Conservation (phyloP, 768 basidiomycete genomes). For the Leccinum aurantiacum region DNA sequence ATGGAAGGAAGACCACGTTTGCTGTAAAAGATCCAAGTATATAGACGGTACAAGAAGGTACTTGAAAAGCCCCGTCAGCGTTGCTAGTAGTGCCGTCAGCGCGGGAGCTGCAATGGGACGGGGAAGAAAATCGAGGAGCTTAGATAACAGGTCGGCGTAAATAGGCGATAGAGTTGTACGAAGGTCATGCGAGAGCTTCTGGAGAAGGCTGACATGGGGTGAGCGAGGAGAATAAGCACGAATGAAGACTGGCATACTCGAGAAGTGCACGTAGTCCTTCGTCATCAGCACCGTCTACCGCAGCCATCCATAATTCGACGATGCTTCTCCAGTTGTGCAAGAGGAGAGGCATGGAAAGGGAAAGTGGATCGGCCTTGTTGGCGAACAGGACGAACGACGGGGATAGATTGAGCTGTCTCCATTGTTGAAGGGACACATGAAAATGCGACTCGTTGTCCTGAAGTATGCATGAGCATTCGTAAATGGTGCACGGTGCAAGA, state of each 20-base stretch:
- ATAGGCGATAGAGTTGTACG: constrained; percentile 68
- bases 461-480: background rate
- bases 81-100: constrained; percentile 63
- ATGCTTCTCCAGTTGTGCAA: constrained; percentile 79
- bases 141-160: constrained; percentile 43
- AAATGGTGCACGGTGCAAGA: background rate
- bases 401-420: constrained; percentile 79
- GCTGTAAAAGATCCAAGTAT: constrained; percentile 49
- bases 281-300: constrained; percentile 60
- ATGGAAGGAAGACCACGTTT: constrained; percentile 60
- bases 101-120: constrained; percentile 57
- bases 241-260: constrained; percentile 51
- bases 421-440: constrained; percentile 67
- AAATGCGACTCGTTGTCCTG: constrained; percentile 83
- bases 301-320: constrained; percentile 59
- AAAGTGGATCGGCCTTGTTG: constrained; percentile 55
- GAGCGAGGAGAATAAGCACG: constrained; percentile 10
- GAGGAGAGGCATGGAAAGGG: constrained; percentile 76
- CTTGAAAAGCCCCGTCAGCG: constrained; percentile 69
- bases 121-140: constrained; percentile 56
- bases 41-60: constrained; percentile 68
- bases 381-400: constrained; percentile 74
- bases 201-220: constrained; percentile 54
- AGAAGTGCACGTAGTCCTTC: constrained; percentile 73
- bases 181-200: constrained; percentile 77